A percentile compares a stretch with the other conserved stretches of the same genome.
These are phyloP conservation scores for Moesziomyces aphidis DNA, from an alignment of 1,284 basidiomycete genomes.

Conservation along the genomic window DNA sequence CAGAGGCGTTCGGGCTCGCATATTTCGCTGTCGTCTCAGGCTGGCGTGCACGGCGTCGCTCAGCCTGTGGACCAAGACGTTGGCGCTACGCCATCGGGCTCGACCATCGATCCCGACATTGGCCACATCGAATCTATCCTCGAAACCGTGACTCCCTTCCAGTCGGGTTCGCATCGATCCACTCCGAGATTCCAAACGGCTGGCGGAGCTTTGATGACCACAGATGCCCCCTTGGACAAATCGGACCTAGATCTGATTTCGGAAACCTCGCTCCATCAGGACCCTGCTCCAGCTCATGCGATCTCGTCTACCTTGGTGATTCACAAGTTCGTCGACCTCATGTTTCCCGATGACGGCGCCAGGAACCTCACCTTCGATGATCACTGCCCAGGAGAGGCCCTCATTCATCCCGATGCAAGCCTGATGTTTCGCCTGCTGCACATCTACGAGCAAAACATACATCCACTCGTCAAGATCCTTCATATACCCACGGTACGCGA, in stretches of 20 bases:
- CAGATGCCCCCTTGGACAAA: too few relatives aligned
- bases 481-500: constrained; percentile 14
- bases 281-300: not conserved
- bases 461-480: constrained; percentile 13
- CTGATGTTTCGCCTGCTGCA: constrained; percentile 23
- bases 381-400: constrained; percentile 13
- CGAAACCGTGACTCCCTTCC: constrained; percentile 4
- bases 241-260: too few relatives aligned
- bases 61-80: not conserved
- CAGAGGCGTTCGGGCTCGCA: not conserved
- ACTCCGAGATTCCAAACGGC: too few relatives aligned
- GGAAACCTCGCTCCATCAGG: not conserved
- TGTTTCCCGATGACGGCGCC: constrained; percentile 19
- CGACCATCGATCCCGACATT: constrained; percentile 14
- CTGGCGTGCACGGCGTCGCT: not conserved
- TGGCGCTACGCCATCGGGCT: not conserved
- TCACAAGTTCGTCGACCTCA: constrained; percentile 19
- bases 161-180: not conserved
- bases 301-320: constrained; percentile 12
- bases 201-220: too few relatives aligned
- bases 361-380: constrained; percentile 13
- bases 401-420: constrained; percentile 9
- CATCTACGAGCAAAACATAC: constrained; percentile 22
- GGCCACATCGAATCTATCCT: constrained; percentile 12
- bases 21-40: too few relatives aligned